Percentiles rank a stretch among this genome's conserved stretches.
These are phyloP conservation scores for Botrytis paeoniae DNA, from an alignment of 2,329 filamentous ascomycete species.

Conservation along the genomic window DNA sequence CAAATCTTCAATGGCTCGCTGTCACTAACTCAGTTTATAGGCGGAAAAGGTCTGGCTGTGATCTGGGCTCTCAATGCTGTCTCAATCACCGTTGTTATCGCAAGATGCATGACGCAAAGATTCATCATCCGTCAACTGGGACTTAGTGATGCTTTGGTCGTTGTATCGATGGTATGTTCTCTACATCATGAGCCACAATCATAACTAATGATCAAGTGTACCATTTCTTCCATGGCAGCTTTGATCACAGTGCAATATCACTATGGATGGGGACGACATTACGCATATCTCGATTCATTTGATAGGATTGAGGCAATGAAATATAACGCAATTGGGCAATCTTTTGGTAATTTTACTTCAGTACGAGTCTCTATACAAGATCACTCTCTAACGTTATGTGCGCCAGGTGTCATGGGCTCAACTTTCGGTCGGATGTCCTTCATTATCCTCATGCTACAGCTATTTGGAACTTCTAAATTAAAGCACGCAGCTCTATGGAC, in stretches of 20 bases:
- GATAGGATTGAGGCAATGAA: slow-evolving; percentile 21
- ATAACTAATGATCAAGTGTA: not conserved
- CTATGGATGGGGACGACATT: slow-evolving; percentile 27
- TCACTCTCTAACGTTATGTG: not conserved
- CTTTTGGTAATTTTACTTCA: slow-evolving; percentile 18
- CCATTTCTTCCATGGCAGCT: slow-evolving; percentile 13
- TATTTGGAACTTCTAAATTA: slow-evolving; percentile 22
- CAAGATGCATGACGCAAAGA: slow-evolving; percentile 23
- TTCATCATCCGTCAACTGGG: slow-evolving; percentile 20
- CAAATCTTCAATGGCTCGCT: not conserved
- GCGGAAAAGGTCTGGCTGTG: slow-evolving; percentile 14
- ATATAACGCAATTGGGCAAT: slow-evolving; percentile 24
- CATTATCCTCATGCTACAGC: slow-evolving; percentile 24
- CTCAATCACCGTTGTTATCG: slow-evolving; percentile 21
- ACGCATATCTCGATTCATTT: slow-evolving; percentile 20
- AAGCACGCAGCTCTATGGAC: slow-evolving; percentile 18
- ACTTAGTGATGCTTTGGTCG: slow-evolving; percentile 24
- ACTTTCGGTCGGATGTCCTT: slow-evolving; percentile 24
- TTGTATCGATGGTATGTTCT: slow-evolving; percentile 20
- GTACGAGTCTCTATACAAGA: not conserved
- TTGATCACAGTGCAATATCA: slow-evolving; percentile 22
- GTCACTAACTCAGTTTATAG: not conserved
- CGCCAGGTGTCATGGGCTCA: slow-evolving; percentile 24
- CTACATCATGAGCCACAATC: not conserved
- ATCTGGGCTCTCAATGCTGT: slow-evolving; percentile 23